Conservation (phyloP, 2,329 filamentous ascomycete genomes). For the Daldinia eschscholtzii region DNA sequence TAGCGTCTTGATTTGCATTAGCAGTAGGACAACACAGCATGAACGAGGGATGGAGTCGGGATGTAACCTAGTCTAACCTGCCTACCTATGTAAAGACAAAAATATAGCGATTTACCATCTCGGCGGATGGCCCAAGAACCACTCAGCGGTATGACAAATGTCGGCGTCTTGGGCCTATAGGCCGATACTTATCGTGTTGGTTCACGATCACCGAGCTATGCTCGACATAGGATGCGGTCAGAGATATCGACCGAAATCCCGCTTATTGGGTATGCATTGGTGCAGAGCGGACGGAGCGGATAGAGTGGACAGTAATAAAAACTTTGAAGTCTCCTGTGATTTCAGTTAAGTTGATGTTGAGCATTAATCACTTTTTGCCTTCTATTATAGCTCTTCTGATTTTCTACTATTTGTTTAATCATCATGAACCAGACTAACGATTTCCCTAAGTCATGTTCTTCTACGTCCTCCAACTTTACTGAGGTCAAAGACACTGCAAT, state of each 20-base stretch:
- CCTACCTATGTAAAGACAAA: background rate
- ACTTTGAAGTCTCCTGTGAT: background rate
- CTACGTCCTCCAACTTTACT: slow-evolving; percentile 28
- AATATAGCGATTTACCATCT: slow-evolving; percentile 24
- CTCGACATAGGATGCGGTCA: slow-evolving; percentile 33
- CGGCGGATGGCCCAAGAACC: slow-evolving; percentile 26
- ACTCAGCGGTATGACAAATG: slow-evolving; percentile 25
- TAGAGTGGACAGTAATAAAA: background rate
- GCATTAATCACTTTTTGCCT: background rate
- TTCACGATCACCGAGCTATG: slow-evolving; percentile 32
- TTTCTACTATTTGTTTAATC: background rate
- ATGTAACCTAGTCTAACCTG: slow-evolving; percentile 6
- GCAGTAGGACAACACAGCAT: slow-evolving; percentile 9
- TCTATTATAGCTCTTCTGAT: background rate
- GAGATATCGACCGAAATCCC: slow-evolving; percentile 27
- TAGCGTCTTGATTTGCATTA: slow-evolving; percentile 12
- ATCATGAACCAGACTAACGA: background rate
- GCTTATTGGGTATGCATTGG: slow-evolving; percentile 3
- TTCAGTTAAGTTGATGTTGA: background rate
- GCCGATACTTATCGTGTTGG: slow-evolving; percentile 27
- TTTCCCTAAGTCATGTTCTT: background rate
- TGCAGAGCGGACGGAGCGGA: too few relatives aligned
- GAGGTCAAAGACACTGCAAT: slow-evolving; percentile 32
- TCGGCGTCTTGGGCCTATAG: slow-evolving; percentile 28
- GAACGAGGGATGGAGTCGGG: slow-evolving; percentile 24